These are phyloP conservation scores for Harringtonia lauricola DNA, from an alignment of 2,329 filamentous ascomycete genomes.

Conservation along the genomic window DNA sequence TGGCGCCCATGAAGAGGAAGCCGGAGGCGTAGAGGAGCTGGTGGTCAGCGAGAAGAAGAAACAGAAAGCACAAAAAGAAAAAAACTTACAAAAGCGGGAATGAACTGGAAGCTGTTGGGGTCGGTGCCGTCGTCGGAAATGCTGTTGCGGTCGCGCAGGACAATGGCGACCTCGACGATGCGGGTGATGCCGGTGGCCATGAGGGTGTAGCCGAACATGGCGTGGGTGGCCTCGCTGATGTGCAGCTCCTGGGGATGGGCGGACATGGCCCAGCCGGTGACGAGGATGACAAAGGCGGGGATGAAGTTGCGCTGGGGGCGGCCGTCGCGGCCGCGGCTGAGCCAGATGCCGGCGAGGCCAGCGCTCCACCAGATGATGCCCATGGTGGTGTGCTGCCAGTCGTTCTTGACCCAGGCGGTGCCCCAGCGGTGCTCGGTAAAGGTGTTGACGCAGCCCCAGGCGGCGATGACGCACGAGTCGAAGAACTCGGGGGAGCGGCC, in stretches of 20 bases:
- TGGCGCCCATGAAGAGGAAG: slow-evolving; percentile 95
- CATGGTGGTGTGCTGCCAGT: slow-evolving; percentile 98
- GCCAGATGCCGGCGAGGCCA: slow-evolving; percentile 82
- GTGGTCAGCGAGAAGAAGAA: background rate
- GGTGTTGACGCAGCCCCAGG: slow-evolving; percentile 95
- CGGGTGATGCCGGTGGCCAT: slow-evolving; percentile 80
- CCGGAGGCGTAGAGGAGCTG: slow-evolving; percentile 85
- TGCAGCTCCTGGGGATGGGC: slow-evolving; percentile 75
- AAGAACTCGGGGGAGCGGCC: slow-evolving; percentile 95
- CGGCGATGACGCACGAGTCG: slow-evolving; percentile 80
- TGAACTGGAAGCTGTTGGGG: slow-evolving; percentile 49
- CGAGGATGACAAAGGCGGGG: slow-evolving; percentile 77
- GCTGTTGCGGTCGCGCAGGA: slow-evolving; percentile 61
- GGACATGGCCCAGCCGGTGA: slow-evolving; percentile 95
- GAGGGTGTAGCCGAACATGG: slow-evolving; percentile 85
- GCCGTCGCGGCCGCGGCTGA: slow-evolving; percentile 74
- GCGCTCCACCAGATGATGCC: slow-evolving; percentile 98
- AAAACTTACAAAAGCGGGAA: slow-evolving; percentile 44
- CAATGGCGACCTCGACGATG: slow-evolving; percentile 84
- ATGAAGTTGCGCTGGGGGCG: slow-evolving; percentile 86
- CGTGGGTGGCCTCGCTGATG: slow-evolving; percentile 79
- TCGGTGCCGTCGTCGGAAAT: slow-evolving; percentile 57
- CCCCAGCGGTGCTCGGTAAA: slow-evolving; percentile 98
- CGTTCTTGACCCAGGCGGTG: slow-evolving; percentile 76
- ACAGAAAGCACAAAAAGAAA: background rate